These are phyloP conservation scores for Ceratobasidium sp. DNA, from an alignment of 1,284 basidiomycete genomes.

Conservation along the genomic window DNA sequence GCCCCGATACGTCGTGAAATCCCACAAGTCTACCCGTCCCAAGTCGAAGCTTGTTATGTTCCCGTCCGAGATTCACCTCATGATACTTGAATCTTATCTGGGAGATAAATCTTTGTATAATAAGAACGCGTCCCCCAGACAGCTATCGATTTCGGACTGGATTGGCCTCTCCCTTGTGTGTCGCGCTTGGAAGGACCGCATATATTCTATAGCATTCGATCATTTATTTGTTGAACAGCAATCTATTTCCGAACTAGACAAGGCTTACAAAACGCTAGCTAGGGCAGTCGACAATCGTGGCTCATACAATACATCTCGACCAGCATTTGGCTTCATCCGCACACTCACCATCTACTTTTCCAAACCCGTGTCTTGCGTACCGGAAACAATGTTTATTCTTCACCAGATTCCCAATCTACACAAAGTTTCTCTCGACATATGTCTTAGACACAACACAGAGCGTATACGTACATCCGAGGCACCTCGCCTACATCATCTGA, in stretches of 20 bases:
- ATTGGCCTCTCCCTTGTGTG: slow-evolving; percentile 25
- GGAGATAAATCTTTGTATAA: slow-evolving; percentile 3
- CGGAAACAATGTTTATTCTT: background rate
- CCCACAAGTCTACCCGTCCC: background rate
- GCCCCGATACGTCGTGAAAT: background rate
- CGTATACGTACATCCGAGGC: background rate
- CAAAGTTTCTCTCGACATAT: background rate
- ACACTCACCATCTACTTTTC: background rate
- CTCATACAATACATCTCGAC: background rate
- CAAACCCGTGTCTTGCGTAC: background rate
- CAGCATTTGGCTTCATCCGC: background rate
- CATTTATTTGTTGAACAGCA: slow-evolving; percentile 5
- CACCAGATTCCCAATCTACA: background rate
- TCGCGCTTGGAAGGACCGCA: background rate
- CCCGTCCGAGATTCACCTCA: slow-evolving; percentile 10
- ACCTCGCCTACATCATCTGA: background rate
- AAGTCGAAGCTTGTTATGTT: background rate
- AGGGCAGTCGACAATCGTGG: background rate
- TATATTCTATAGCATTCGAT: slow-evolving; percentile 5
- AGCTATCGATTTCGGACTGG: background rate
- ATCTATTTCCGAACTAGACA: background rate
- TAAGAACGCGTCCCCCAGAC: background rate
- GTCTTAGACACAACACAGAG: background rate
- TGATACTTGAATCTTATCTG: slow-evolving; percentile 1
- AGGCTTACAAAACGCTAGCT: background rate